Base-by-base conservation (phyloP, 768 basidiomycete species). In the Leccinum longicurvipes region DNA sequence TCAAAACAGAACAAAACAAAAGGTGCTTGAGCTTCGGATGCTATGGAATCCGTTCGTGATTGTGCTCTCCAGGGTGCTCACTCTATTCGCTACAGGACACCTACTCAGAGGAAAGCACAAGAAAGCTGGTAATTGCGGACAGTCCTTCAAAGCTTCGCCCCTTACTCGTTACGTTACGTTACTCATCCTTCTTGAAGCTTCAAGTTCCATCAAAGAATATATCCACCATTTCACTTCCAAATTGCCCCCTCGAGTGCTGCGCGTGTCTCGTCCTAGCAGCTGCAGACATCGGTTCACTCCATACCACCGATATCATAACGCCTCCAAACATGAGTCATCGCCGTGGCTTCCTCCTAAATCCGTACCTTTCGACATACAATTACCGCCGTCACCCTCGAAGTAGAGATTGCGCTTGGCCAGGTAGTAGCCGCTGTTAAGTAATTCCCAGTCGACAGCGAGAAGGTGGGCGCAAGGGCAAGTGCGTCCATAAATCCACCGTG, bases 331-430 rank as follows among this genome's bases (percentile, higher is more conserved):
- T 98, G 97, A 96, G 86, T 98, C 24, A 84, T 91, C 39, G 86
- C 93, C 45, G 94, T 98, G 88, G 92, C 93, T 1, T 93, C 92
- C 0, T 96, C 94, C 3, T 92, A 92, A 57, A 87, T 98, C 32
- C 88, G 97, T 44, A 91, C 91, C 60, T 95, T 99, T 71, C 83
- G 97, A 17, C 96, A 99, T 69, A 98, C 97, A 0, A 89, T 93
- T 1, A 97, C 95, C 2, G 91, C 96, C 39, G 79, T 98, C 27
- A 89, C 91, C 0, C 79, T 98, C 44, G 88, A 93, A 63, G 79
- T 93, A 39, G 89, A 96, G 71, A 86, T 88, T 5, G 93, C 91
- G 0, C 77, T 98, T 1, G 93, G 90, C 67, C 86, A 90, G 52
- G 93, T 97, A 9, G 91, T 92, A 1, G 85, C 89, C 6, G 77